Evolutionary conservation across 805 yeast genomes (phyloP), one percentile per base, ranked within the genome.

Genomic region (Saturnispora saitoi): DNA sequence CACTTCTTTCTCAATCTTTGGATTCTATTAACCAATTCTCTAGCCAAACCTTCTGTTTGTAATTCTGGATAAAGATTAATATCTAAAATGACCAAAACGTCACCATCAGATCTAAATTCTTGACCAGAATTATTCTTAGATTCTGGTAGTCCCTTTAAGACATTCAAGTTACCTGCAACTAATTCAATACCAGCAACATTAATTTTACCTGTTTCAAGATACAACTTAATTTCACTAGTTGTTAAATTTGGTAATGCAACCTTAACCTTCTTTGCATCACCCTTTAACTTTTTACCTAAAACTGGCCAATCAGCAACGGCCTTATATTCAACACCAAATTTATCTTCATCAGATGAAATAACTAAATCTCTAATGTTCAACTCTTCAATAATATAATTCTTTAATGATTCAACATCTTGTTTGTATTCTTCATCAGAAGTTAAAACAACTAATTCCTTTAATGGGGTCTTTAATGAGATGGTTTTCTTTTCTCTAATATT

Each of bases 231-330:
- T 50, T 88, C 90, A 14, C 74, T 85, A 10, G 97, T 84, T 19
- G 91, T 70, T 45, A 93, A 77, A 9, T 62, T 63, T 54, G 97
- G 98, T 58, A 93, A 76, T 15, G 95, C 98, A 62, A 83, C 95
- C 76, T 91, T 95, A 52, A 93, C 99, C 67, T 80, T 83, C 71
- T 86, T 88, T 53, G 86, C 95, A 60, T 90, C 98, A 65, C 83
- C 81, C 80, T 89, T 91, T 69, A 93, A 78, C 70, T 93, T 93
- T 77, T 91, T 93, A 71, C 99, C 99, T 58, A 93, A 77, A 19
- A 89, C 87, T 50, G 98, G 96, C 99, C 99, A 93, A 72, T 93
- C 99, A 43, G 99, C 99, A 67, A 86, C 95, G 39, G 91, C 97
- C 55, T 77, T 80, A 74, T 90, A 91, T 65, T 83, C 86, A 53